These are phyloP conservation scores for Petunia axillaris DNA, from an alignment of 257 asterid species.

Conservation along the genomic window DNA sequence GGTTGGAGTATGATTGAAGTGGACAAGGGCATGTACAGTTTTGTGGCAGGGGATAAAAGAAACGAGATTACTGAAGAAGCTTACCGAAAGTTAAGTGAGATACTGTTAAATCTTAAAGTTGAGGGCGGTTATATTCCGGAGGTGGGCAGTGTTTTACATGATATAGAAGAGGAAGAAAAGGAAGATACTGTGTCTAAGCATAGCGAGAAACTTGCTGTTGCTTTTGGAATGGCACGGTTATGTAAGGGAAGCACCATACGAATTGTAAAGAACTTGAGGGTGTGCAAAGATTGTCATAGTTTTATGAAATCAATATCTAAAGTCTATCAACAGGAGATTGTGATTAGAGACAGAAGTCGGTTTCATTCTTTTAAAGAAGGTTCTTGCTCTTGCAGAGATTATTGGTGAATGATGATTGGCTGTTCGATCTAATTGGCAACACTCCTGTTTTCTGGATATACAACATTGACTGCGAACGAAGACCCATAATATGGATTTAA, in stretches of 20 bases:
- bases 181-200: slow-evolving; percentile 61
- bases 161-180: slow-evolving; percentile 74
- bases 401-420: slow-evolving; percentile 49
- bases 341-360: slow-evolving; percentile 71
- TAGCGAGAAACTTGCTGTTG: slow-evolving; percentile 76
- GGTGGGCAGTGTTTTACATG: slow-evolving; percentile 51
- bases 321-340: slow-evolving; percentile 54
- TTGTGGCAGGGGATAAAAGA: slow-evolving; percentile 46
- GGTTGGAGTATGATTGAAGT: slow-evolving; percentile 87
- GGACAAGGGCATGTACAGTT: slow-evolving; percentile 53
- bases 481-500: slow-evolving; percentile 12
- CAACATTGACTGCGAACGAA: slow-evolving; percentile 5
- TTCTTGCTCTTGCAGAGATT: slow-evolving; percentile 66
- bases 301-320: slow-evolving; percentile 70
- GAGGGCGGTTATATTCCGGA: slow-evolving; percentile 69
- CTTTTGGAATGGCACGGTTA: slow-evolving; percentile 63
- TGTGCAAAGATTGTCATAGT: slow-evolving; percentile 72
- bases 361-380: slow-evolving; percentile 66
- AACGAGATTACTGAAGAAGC: slow-evolving; percentile 51
- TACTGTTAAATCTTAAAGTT: slow-evolving; percentile 47
- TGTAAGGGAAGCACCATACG: slow-evolving; percentile 43
- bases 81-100: slow-evolving; percentile 52
- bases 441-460: neutral
- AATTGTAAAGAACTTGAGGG: slow-evolving; percentile 75
- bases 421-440: slow-evolving; percentile 2